These are phyloP conservation scores for Xylariales sp. DNA, from an alignment of 2,329 filamentous ascomycete genomes.

Conservation along the genomic window DNA sequence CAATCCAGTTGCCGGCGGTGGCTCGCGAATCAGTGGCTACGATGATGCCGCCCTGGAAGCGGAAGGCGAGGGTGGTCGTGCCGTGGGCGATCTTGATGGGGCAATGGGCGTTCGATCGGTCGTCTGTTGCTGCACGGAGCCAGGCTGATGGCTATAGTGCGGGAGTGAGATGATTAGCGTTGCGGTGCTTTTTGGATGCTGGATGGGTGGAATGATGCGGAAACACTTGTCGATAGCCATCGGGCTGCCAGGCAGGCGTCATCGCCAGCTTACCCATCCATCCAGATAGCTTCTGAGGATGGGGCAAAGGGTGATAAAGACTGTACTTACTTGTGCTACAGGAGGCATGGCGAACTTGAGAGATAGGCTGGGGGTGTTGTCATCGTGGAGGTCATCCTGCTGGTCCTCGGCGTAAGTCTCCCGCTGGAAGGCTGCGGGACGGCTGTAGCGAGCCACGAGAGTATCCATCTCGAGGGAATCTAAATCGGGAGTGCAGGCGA, in stretches of 20 bases:
- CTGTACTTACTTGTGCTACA: constrained; percentile 69
- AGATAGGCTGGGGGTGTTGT: constrained; percentile 70
- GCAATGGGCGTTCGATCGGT: constrained; percentile 92
- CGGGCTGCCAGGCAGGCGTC: too few relatives aligned
- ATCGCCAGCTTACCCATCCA: too few relatives aligned
- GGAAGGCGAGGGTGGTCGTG: constrained; percentile 95
- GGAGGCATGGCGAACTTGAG: constrained; percentile 95
- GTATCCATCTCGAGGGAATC: constrained; percentile 71
- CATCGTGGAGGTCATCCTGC: constrained; percentile 66
- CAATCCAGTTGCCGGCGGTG: constrained; percentile 98
- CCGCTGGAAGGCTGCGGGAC: constrained; percentile 65
- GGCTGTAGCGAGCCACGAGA: constrained; percentile 88
- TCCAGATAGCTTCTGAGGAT: too few relatives aligned
- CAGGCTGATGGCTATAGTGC: constrained; percentile 72
- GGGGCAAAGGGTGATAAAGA: constrained; percentile 11
- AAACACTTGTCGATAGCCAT: too few relatives aligned
- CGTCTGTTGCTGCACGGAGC: constrained; percentile 95
- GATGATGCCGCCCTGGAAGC: constrained; percentile 97
- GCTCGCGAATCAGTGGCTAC: constrained; percentile 97
- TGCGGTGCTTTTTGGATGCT: too few relatives aligned
- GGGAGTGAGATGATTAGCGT: too few relatives aligned
- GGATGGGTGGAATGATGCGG: too few relatives aligned
- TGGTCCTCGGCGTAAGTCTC: constrained; percentile 70
- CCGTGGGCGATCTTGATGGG: constrained; percentile 99
- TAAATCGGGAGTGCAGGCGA: background rate